Evolutionary conservation across 768 basidiomycete species (phyloP).

Genomic region (Hypsizygus marmoreus): DNA sequence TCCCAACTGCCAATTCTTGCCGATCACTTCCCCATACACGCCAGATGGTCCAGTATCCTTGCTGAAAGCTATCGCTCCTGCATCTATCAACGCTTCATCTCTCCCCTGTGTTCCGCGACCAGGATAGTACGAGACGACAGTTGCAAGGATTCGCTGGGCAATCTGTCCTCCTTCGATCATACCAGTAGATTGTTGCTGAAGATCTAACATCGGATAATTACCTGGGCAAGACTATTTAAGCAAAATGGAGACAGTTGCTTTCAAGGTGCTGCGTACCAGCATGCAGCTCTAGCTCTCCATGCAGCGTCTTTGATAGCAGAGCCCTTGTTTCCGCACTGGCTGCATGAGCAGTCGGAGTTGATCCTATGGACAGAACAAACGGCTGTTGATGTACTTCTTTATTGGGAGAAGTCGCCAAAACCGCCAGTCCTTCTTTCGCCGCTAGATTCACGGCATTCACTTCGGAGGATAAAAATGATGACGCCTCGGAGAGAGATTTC

Average conservation of each 20-base stretch:
- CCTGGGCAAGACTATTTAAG: slow-evolving; percentile 37
- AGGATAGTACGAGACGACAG: slow-evolving; percentile 80
- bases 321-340: slow-evolving; percentile 55
- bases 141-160: slow-evolving; percentile 68
- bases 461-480: slow-evolving; percentile 67
- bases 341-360: slow-evolving; percentile 87
- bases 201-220: slow-evolving; percentile 82
- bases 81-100: slow-evolving; percentile 81
- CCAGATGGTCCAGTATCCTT: slow-evolving; percentile 80
- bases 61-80: slow-evolving; percentile 84
- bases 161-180: slow-evolving; percentile 59
- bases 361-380: slow-evolving; percentile 79
- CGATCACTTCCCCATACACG: slow-evolving; percentile 72
- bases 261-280: slow-evolving; percentile 48
- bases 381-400: slow-evolving; percentile 38
- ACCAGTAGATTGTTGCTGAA: slow-evolving; percentile 80
- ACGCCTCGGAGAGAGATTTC: slow-evolving; percentile 63
- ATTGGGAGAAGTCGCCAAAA: slow-evolving; percentile 40
- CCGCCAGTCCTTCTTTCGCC: slow-evolving; percentile 54
- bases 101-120: slow-evolving; percentile 58
- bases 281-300: slow-evolving; percentile 73
- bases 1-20: slow-evolving; percentile 63
- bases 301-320: slow-evolving; percentile 46
- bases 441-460: slow-evolving; percentile 69
- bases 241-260: background rate